A percentile compares a stretch with the other conserved stretches of the same genome.
These are phyloP conservation scores for Knufia fluminis DNA, from an alignment of 2,329 filamentous ascomycete genomes.

Conservation along the genomic window DNA sequence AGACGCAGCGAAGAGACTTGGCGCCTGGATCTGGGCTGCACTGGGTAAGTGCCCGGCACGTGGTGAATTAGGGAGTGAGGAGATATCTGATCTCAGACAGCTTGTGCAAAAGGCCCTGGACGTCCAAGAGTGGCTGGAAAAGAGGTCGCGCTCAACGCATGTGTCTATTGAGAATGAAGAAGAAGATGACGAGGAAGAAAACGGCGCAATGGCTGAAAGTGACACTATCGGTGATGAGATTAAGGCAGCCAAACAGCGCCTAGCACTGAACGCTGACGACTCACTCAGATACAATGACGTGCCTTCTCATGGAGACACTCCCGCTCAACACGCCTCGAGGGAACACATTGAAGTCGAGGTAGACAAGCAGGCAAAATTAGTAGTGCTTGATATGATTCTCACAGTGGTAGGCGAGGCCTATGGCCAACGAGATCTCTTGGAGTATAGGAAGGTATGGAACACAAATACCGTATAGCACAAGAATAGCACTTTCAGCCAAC, in stretches of 20 bases:
- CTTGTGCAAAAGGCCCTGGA: conserved; percentile 67
- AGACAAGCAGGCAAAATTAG: conserved; percentile 35
- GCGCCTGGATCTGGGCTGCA: conserved; percentile 77
- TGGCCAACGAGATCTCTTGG: conserved; percentile 76
- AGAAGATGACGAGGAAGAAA: conserved; percentile 23
- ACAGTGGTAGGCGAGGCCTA: conserved; percentile 81
- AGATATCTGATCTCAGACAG: conserved; percentile 68
- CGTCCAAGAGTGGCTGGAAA: conserved; percentile 39
- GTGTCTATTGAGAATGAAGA: conserved; percentile 15
- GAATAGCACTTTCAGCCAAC: background rate
- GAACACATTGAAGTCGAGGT: background rate
- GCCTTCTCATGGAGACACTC: conserved; percentile 36
- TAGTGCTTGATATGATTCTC: conserved; percentile 83
- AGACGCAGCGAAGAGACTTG: conserved; percentile 56
- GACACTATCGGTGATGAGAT: conserved; percentile 19
- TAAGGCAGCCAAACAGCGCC: conserved; percentile 23
- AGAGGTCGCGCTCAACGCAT: conserved; percentile 22
- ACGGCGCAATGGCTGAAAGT: conserved; percentile 8
- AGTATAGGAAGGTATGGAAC: conserved; percentile 54
- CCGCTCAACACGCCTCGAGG: conserved; percentile 20
- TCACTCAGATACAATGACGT: background rate
- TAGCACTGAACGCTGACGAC: conserved; percentile 17
- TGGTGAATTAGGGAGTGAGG: conserved; percentile 64
- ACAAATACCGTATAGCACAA: background rate
- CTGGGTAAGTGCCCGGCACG: conserved; percentile 65